Base-by-base conservation (phyloP, 2,329 filamentous ascomycete genomes). In the Aureobasidium namibiae region DNA sequence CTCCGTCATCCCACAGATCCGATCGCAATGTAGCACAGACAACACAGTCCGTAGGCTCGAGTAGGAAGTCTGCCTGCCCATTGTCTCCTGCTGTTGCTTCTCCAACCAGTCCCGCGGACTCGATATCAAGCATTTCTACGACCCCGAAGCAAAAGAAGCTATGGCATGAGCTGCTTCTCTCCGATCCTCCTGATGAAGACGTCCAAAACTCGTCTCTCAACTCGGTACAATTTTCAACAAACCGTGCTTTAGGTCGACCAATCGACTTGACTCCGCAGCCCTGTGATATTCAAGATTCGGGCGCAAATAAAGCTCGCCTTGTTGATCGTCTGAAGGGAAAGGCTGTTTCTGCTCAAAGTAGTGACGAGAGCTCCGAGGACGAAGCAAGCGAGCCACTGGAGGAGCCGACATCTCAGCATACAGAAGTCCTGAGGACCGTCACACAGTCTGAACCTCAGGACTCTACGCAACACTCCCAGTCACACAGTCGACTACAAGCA, bases 281-380 rank as follows among this genome's bases (percentile, higher is more conserved):
- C 14, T 14, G 14, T 13, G 10, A 23, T 3, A 9, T 26, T 33
- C 24, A 16, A 3, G 8, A 4, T 24, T 21, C 34, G 21, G 23
- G 16, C 14, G n/a, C 24, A 31, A 10, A 10, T 18, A 65, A 66
- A n/a, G 62, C 65, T 9, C 65, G 67, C 42, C 60, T 72, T 14
- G 68, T 71, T 2, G 69, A 72, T 63, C 68, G 67, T 6, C 57
- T 72, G 26, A 71, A 67, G 63, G 68, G 69, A 8, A 65, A 66
- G 14, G 63, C 63, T n/a, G 46, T 59, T 9, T 42, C 6, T 21
- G 60, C 41, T 21, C 57, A 61, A 11, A 61, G 60, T 18, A 66
- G 67, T 36, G 56, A 59, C 4, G 61, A 65, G n/a, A 62, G 61
- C 48, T 61, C 65, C 4, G 62, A 62, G 29, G 46, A 26, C 16